These are phyloP conservation scores for Salvia rosmarinus DNA, from an alignment of 257 asterid genomes.

Conservation along the genomic window DNA sequence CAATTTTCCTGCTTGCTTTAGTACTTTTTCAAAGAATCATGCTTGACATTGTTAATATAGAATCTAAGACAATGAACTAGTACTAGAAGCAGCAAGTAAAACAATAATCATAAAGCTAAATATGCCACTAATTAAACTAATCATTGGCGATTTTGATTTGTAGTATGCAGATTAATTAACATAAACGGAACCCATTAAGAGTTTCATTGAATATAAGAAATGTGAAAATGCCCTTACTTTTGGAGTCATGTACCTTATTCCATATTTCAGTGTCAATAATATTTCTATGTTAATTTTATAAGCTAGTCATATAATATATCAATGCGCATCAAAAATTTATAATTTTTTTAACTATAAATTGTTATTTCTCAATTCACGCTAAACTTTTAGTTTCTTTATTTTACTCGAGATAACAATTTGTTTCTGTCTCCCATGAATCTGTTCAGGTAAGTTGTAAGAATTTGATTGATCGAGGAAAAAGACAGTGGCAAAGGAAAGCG, in stretches of 20 bases:
- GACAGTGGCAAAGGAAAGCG: neutral
- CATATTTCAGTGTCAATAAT: too few species aligned
- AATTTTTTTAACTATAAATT: too few species aligned
- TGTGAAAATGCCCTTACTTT: too few species aligned
- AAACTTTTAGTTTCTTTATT: neutral
- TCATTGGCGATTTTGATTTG: neutral
- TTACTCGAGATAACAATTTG: neutral
- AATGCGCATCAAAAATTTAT: too few species aligned
- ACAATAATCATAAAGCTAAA: too few species aligned
- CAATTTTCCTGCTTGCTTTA: neutral
- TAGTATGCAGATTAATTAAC: neutral
- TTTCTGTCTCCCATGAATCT: slow-evolving; percentile 15
- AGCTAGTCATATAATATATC: too few species aligned
- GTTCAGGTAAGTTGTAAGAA: slow-evolving; percentile 30
- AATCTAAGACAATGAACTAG: too few species aligned
- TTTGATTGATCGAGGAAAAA: slow-evolving; percentile 29
- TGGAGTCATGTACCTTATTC: too few species aligned
- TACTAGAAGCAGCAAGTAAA: too few species aligned
- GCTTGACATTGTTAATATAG: too few species aligned
- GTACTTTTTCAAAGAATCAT: slow-evolving; percentile 16
- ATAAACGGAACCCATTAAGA: neutral
- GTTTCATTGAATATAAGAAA: neutral
- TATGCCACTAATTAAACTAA: too few species aligned
- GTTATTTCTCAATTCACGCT: neutral
- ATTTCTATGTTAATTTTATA: too few species aligned